These are phyloP conservation scores for Phialemoniopsis sp. DNA, from an alignment of 2,329 filamentous ascomycete species.

Conservation along the genomic window DNA sequence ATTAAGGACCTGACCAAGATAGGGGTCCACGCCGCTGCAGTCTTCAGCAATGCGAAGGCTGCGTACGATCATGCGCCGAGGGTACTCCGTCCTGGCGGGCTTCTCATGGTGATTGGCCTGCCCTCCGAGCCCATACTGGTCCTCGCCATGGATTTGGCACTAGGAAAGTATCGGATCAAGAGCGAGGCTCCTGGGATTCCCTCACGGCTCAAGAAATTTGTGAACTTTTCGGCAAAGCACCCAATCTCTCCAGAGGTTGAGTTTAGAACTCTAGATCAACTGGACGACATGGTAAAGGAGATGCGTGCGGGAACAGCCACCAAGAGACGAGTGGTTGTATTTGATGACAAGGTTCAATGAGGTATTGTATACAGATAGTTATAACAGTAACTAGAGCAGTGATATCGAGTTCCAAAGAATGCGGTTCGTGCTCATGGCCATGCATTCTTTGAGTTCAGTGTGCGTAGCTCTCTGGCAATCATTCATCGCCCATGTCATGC, in stretches of 20 bases:
- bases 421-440: too few species aligned
- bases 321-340: too few species aligned
- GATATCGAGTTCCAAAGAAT: too few species aligned
- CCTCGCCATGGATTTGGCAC: constrained; percentile 30
- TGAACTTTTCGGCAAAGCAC: constrained; percentile 35
- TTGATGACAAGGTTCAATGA: too few species aligned
- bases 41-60: constrained; percentile 30
- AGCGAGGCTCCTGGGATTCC: constrained; percentile 35
- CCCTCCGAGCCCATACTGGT: constrained; percentile 27
- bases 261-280: constrained; percentile 28
- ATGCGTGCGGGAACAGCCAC: too few species aligned
- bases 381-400: too few species aligned
- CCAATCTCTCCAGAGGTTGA: constrained; percentile 32
- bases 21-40: constrained; percentile 33
- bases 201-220: constrained; percentile 34
- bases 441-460: too few species aligned
- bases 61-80: constrained; percentile 29
- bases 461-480: too few species aligned
- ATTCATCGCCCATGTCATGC: too few species aligned
- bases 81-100: constrained; percentile 28
- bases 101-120: constrained; percentile 37
- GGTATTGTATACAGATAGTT: too few species aligned
- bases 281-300: constrained; percentile 29
- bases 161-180: constrained; percentile 32
- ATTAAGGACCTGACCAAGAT: constrained; percentile 34